Evolutionary conservation across 2,329 filamentous ascomycete species (phyloP), one percentile per base, ranked within the genome.

Genomic region (Fusarium torreyae): DNA sequence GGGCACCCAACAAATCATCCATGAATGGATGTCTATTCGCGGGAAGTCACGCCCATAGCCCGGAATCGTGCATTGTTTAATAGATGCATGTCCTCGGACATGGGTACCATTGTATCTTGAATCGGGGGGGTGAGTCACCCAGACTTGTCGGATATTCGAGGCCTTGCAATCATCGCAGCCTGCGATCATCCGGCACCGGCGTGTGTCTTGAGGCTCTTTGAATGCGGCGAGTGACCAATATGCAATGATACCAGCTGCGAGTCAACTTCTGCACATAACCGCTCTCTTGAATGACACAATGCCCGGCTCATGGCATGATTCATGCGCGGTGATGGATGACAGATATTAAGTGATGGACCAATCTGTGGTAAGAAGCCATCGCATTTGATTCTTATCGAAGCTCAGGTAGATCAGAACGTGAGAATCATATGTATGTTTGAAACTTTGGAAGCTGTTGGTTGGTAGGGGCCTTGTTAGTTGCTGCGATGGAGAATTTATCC

Each of bases 281-380:
- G 65, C 31, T 43, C 48, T 56, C 38, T 40, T 38, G 34, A 64
- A 66, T 57, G 42, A 40, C 53, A 73, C 59, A 70, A 55, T 57
- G 61, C 51, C 57, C 58, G 38, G 56, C 42, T 53, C 26, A 44
- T 57, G 14, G 22, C 52, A 60, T 57, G 43, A 62, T 42, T 50
- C 42, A 33, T 26, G 51, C 26, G 38, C 50, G 38, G 49, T 22
- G 34, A 45, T 26, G 57, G 61, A 40, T 63, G 49, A 34, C 50
- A 18, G 45, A 14, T 49, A 44, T 49, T 24, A 18, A 33, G n/a
- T 11, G 18, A 58, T 9, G 14, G 22, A 10, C 49, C 48, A 64
- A 36, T 57, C 40, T 7, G 38, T 22, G 24, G 7, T 17, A 24
- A 39, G 26, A 18, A 22, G 42, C 6, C 11, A 7, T 11, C 11